Percentiles rank a stretch among this genome's conserved stretches.
Conservation (phyloP, 1,284 basidiomycete species). For the Moesziomyces antarcticus region DNA sequence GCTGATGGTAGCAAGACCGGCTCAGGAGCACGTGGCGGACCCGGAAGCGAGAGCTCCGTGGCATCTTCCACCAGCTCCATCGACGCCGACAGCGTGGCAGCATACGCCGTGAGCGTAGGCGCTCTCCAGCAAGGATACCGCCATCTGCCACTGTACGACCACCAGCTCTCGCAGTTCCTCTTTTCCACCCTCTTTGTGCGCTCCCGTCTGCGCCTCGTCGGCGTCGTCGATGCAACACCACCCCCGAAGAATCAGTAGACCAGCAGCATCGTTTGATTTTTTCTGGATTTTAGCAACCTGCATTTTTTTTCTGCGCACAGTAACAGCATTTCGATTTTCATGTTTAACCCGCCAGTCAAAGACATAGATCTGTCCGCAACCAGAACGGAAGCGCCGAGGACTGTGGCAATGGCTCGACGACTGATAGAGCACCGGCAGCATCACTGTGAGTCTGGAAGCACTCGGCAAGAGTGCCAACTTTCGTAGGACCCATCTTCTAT, state of each 20-base stretch:
- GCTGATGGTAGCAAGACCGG: background rate
- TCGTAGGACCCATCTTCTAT: too few relatives aligned
- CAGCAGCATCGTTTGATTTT: background rate
- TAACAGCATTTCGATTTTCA: too few relatives aligned
- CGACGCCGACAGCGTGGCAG: slow-evolving; percentile 49
- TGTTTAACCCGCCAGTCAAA: too few relatives aligned
- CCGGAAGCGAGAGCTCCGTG: slow-evolving; percentile 14
- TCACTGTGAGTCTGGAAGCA: too few relatives aligned
- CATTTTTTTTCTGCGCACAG: too few relatives aligned
- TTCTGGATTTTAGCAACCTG: background rate
- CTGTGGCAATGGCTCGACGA: too few relatives aligned
- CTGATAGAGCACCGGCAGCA: too few relatives aligned
- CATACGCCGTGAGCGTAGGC: slow-evolving; percentile 40
- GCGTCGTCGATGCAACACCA: slow-evolving; percentile 22
- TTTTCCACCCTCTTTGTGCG: slow-evolving; percentile 64
- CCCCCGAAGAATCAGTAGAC: slow-evolving; percentile 1
- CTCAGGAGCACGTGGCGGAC: background rate
- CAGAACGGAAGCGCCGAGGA: too few relatives aligned
- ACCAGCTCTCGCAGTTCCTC: slow-evolving; percentile 58
- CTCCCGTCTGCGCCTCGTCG: slow-evolving; percentile 44
- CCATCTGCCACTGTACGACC: slow-evolving; percentile 63
- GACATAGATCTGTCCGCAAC: too few relatives aligned
- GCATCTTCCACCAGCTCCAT: slow-evolving; percentile 27
- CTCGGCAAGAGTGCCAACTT: too few relatives aligned
- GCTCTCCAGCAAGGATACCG: slow-evolving; percentile 58